Base-by-base conservation (phyloP, 495 filamentous ascomycete genomes). In the Clohesyomyces aquaticus region DNA sequence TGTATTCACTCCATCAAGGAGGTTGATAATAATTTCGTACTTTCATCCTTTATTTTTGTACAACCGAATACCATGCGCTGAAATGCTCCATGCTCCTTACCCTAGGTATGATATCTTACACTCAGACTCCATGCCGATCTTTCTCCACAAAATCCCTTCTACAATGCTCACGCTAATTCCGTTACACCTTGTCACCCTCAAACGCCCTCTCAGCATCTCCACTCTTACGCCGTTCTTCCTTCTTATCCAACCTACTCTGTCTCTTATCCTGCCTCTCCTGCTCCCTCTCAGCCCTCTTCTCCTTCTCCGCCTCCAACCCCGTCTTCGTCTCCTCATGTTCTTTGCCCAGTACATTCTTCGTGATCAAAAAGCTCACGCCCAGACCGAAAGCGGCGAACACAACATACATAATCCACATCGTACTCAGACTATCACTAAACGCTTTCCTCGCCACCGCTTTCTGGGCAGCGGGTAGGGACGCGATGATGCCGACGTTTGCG, bases 371-470 rank as follows among this genome's bases (percentile, higher is more conserved):
- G 16, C 70, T 69, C 42, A 67, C 50, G 2, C 77, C 19, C 56
- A 81, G 43, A 0, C 79, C 77, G 11, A 72, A n/a, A 3, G 65
- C 71, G 0, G 79, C 63, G 22, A 79, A 65, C 0, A 50, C 68
- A 35, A 74, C 59, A 70, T 80, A 83, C 60, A 82, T 72, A 53
- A 76, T 79, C 80, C 80, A 83, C 75, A 82, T 80, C 1, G 52
- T 72, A 41, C 67, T 71, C 64, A 82, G 66, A 14, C 71, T 74
- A 16, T 76, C 62, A 3, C 77, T 73, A 66, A 78, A 82, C 6
- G 75, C 78, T 55, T 70, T 50, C 25, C 72, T 68, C 4, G 72
- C 75, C 0, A 73, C 55, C n/a, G 4, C 59, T 27, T 69, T 68
- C 71, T 77, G 66, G 18, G 58, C 70, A 8, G 46, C 29, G 3